Percentiles rank a stretch among this genome's conserved stretches.
These are phyloP conservation scores for Scutellaria minor DNA, from an alignment of 257 asterid species.

Conservation along the genomic window DNA sequence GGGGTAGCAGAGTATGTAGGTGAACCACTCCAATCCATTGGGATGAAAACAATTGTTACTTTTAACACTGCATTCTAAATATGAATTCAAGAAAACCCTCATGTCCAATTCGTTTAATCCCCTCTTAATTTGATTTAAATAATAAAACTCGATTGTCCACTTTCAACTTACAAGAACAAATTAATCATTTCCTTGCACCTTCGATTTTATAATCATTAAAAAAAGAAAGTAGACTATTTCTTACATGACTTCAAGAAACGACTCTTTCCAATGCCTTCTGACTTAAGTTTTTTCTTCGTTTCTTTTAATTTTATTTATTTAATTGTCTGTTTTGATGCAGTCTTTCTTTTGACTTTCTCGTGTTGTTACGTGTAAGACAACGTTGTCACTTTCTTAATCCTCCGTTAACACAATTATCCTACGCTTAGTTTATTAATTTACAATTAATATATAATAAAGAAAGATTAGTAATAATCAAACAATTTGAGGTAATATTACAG, in stretches of 20 bases:
- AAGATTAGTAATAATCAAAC: background rate
- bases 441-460: background rate
- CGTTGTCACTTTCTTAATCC: conserved; percentile 30
- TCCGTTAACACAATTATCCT: conserved; percentile 22
- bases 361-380: conserved; percentile 34
- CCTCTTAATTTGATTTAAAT: background rate
- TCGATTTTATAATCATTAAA: background rate
- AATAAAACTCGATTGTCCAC: conserved; percentile 8
- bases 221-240: conserved; percentile 27
- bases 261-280: conserved; percentile 38
- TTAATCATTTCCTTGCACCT: background rate
- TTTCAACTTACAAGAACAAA: background rate
- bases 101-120: conserved; percentile 10
- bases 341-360: conserved; percentile 53
- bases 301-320: conserved; percentile 1
- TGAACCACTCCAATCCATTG: conserved; percentile 45
- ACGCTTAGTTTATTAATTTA: conserved; percentile 13
- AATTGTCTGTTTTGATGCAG: conserved; percentile 35
- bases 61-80: conserved; percentile 29
- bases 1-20: conserved; percentile 44
- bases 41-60: background rate
- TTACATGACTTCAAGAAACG: conserved; percentile 28
- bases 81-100: conserved; percentile 21
- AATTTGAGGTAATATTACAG: conserved; percentile 20
- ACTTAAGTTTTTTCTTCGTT: conserved; percentile 18